Evolutionary conservation across 2,329 filamentous ascomycete species (phyloP), one percentile per base, ranked within the genome.

Genomic region (Colletotrichum sp.): DNA sequence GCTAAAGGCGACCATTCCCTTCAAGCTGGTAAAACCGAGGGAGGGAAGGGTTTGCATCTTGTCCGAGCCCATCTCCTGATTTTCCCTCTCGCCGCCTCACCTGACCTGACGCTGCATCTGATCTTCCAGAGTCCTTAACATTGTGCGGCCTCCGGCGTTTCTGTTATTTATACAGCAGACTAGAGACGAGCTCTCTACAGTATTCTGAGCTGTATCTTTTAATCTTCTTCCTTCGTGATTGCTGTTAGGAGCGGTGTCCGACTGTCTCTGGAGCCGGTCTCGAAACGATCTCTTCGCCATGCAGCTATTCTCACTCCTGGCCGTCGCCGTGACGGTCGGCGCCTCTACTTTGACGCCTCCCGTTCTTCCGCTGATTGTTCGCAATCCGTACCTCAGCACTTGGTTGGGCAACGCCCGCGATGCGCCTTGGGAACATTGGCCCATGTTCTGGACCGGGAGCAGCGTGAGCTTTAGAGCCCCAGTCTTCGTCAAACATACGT

Each of bases 381-480:
- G 91, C 57, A 92, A 90, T 78, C 91, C 91, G 9, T 92, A 92
- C 78, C 81, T 92, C 72, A 92, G 90, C 81, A 88, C 90, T 38
- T 92, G 91, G 91, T 82, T 95, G 72, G 88, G 88, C 64, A 89
- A 91, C 83, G 94, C 95, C 55, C 90, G 95, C 79, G 90, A 93
- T 72, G 89, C 89, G 61, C 95, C 95, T 3, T 98, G 95, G 95
- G 90, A 92, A 70, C 90, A 92, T 85, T 98, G 95, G 95, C 95
- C 95, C 28, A 96, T 96, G 83, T 96, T 96, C 83, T 96, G 93
- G 89, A 94, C 93, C 8, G 94, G 94, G 38, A 88, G 92, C 80
- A 89, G 93, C 82, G 89, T 91, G 83, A 70, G 76, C 61, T 36
- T 24, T 15, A 32, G 43, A 18, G 18, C 26, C 21, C 7, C 82